Evolutionary conservation across 257 asterid species (phyloP).

Genomic region (Verbena officinalis): DNA sequence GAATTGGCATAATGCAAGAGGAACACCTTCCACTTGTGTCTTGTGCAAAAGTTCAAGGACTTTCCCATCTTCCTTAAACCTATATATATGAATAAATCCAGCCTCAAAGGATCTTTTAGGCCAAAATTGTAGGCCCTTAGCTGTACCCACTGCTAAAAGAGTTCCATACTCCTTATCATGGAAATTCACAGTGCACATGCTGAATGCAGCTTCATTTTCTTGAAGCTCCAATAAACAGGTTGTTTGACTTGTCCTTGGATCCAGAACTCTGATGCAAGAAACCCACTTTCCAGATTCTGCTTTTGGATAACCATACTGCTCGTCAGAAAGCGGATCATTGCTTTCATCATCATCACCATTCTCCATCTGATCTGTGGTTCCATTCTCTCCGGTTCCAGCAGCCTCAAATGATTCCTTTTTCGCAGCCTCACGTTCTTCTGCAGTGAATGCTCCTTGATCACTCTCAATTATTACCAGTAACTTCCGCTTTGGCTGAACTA

Average conservation of each 20-base stretch:
- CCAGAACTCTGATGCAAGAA: conserved; percentile 95
- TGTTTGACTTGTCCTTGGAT: conserved; percentile 83
- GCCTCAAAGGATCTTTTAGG: conserved; percentile 89
- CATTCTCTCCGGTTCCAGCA: conserved; percentile 77
- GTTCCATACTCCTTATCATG: conserved; percentile 96
- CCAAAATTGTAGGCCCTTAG: conserved; percentile 91
- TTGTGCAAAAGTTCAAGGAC: conserved; percentile 94
- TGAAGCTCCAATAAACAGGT: conserved; percentile 97
- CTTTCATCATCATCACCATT: conserved; percentile 88
- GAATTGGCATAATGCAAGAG: conserved; percentile 93
- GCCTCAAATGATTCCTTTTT: conserved; percentile 86
- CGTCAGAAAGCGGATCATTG: conserved; percentile 86
- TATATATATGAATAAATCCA: conserved; percentile 88
- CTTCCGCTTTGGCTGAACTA: conserved; percentile 83
- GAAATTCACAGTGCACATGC: conserved; percentile 93
- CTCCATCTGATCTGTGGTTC: conserved; percentile 73
- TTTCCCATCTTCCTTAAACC: conserved; percentile 95
- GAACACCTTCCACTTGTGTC: conserved; percentile 97
- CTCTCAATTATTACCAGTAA: conserved; percentile 86
- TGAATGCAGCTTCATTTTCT: conserved; percentile 98
- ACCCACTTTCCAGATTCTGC: conserved; percentile 94
- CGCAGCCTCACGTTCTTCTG: conserved; percentile 96
- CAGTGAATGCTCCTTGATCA: conserved; percentile 95
- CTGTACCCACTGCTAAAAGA: conserved; percentile 95
- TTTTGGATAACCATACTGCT: conserved; percentile 98